A percentile compares a stretch with the other conserved stretches of the same genome.
Evolutionary conservation across 805 yeast genomes (phyloP).

Genomic region (Brettanomyces nanus): DNA sequence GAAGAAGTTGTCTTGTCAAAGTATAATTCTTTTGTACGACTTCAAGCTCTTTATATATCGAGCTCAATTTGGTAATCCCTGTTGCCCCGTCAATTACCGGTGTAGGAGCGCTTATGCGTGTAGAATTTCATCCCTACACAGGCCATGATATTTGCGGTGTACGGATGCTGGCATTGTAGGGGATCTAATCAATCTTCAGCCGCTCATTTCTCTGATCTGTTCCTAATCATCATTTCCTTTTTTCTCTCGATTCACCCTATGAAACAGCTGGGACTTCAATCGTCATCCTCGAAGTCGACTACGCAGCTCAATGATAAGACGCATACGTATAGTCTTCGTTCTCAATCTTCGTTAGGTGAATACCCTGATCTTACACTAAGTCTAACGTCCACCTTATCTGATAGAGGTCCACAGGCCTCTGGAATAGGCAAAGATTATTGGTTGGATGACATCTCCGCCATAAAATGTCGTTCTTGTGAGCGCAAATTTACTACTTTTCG

Average conservation of each 20-base stretch:
- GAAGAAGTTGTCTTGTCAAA: too few species aligned
- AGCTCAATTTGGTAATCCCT: too few species aligned
- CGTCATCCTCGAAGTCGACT: constrained; percentile 11
- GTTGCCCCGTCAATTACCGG: too few species aligned
- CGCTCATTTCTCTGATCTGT: neutral
- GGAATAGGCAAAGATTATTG: constrained; percentile 76
- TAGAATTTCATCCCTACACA: too few species aligned
- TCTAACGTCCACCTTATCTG: constrained; percentile 16
- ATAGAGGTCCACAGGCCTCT: constrained; percentile 14
- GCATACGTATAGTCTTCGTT: constrained; percentile 8
- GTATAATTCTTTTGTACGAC: too few species aligned
- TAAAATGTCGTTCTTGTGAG: constrained; percentile 80
- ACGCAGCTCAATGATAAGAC: constrained; percentile 19
- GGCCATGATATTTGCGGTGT: too few species aligned
- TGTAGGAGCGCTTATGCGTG: too few species aligned
- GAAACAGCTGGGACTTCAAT: constrained; percentile 1
- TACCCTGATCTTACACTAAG: constrained; percentile 18
- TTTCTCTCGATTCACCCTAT: too few species aligned
- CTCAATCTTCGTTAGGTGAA: constrained; percentile 5
- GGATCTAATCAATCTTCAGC: neutral
- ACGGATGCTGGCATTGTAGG: too few species aligned
- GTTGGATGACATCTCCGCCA: constrained; percentile 93
- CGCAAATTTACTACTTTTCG: constrained; percentile 76
- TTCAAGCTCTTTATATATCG: too few species aligned
- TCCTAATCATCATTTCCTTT: too few species aligned